Base-by-base conservation (phyloP, 2,329 filamentous ascomycete species). In the Aspergillus sp. region DNA sequence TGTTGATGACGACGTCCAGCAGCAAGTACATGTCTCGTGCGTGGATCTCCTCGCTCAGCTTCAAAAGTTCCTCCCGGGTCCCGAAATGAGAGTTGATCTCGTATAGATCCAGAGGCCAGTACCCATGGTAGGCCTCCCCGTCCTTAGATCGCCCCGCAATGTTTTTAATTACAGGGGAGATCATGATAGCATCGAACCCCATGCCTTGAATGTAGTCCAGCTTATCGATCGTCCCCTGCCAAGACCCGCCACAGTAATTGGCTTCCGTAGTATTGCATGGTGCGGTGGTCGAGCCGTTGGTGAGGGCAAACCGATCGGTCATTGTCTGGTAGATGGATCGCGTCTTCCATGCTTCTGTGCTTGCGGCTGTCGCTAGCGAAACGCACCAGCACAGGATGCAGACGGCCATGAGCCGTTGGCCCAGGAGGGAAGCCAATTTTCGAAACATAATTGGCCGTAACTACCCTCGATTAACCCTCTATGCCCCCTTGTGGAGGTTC, bases 1-100 rank as follows among this genome's bases (percentile, higher is more conserved):
- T 80, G 66, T 84, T 84, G 41, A 81, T 77, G 8, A 83, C 81
- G 1, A 82, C 76, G 63, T 84, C 82, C 44, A 83, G 75, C 81
- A 84, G 82, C 11, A 84, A 64, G 62, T 80, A 83, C 81, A 80
- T 84, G 60, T 75, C 80, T 64, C 70, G 75, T 8, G 62, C 64
- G 66, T 84, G 82, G 11, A 83, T 68, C 7, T 79, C 77, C 39
- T 69, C 71, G 38, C 76, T 77, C 10, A 84, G 68, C 47, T 77
- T 78, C 32, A 79, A 74, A 54, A 84, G 68, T 63, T 84, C 82
- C 27, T 76, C 72, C 23, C 71, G 73, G 11, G 77, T 78, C 5
- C 82, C 82, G 60, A 82, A 83, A 62, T 83, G 78, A 3, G 73
- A 68, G 64, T 84, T 84, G 47, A 84, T 59, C 1, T 70, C 60